Percentiles rank a stretch among this genome's conserved stretches.
These are phyloP conservation scores for Sparassis latifolia DNA, from an alignment of 1,284 basidiomycete genomes.

Conservation along the genomic window DNA sequence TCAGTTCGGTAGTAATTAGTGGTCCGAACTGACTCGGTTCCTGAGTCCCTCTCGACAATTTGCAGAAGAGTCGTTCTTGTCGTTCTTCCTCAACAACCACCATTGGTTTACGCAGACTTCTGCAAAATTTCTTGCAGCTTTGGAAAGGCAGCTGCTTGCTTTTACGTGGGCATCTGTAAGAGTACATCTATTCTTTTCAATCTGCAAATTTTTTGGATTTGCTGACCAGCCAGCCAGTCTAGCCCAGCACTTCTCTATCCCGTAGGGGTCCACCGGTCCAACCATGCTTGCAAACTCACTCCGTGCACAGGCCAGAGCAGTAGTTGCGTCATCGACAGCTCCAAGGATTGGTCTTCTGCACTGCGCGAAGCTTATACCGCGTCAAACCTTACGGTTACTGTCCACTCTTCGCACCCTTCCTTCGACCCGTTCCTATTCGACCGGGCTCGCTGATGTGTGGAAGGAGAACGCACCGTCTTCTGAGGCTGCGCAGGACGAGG, in stretches of 20 bases:
- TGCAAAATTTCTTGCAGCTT: too few species aligned
- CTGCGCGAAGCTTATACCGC: background rate
- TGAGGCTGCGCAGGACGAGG: background rate
- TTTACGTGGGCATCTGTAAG: background rate
- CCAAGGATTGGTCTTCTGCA: background rate
- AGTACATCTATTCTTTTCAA: background rate
- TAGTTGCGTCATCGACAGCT: background rate
- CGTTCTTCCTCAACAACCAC: too few species aligned
- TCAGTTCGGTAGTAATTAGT: too few species aligned
- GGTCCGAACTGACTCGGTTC: too few species aligned
- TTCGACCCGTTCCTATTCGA: background rate
- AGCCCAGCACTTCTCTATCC: too few species aligned
- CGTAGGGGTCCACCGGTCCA: background rate
- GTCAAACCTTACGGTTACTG: background rate
- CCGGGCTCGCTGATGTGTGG: background rate
- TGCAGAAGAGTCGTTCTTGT: too few species aligned
- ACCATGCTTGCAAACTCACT: slow-evolving; percentile 4
- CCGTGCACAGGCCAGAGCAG: slow-evolving; percentile 1
- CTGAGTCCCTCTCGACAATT: too few species aligned
- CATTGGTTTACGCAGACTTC: too few species aligned
- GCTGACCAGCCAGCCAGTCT: too few species aligned
- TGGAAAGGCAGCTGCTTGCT: too few species aligned
- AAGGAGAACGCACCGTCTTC: background rate
- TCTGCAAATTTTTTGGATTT: too few species aligned
- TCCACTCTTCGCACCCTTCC: background rate